Percentiles rank a stretch among this genome's conserved stretches.
These are phyloP conservation scores for Calonectria pseudoturangicola DNA, from an alignment of 2,329 filamentous ascomycete species.

Conservation along the genomic window DNA sequence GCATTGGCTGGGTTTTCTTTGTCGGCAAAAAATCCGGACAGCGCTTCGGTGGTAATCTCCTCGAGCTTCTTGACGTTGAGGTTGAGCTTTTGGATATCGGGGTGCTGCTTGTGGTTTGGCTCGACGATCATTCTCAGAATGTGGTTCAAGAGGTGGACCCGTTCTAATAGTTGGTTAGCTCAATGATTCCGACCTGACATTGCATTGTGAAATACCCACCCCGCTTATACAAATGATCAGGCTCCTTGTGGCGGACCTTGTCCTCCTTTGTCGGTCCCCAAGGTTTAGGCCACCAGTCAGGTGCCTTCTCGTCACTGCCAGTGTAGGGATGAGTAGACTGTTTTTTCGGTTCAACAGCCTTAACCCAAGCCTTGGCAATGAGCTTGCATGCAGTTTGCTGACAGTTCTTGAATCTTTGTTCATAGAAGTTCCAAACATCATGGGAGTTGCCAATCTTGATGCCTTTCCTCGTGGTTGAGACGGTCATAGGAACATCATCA, in stretches of 20 bases:
- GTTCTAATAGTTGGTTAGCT: conserved; percentile 65
- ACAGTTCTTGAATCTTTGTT: conserved; percentile 77
- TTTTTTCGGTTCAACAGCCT: conserved; percentile 85
- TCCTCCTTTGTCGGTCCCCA: conserved; percentile 71
- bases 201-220: conserved; percentile 65
- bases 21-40: conserved; percentile 72
- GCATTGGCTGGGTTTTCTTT: conserved; percentile 73
- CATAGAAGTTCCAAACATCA: conserved; percentile 76
- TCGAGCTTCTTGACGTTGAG: conserved; percentile 75
- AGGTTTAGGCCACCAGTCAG: conserved; percentile 80
- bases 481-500: conserved; percentile 63
- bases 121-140: conserved; percentile 75
- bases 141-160: conserved; percentile 75
- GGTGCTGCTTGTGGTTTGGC: conserved; percentile 69
- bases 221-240: conserved; percentile 82
- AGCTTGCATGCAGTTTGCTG: conserved; percentile 84
- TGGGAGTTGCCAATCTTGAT: conserved; percentile 73
- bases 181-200: background rate
- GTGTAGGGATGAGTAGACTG: conserved; percentile 85
- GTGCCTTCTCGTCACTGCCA: conserved; percentile 75
- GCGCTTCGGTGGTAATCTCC: conserved; percentile 74
- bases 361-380: conserved; percentile 85
- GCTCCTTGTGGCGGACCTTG: conserved; percentile 81
- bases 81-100: conserved; percentile 70
- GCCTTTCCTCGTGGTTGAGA: conserved; percentile 62